These are phyloP conservation scores for Cercospora sp. DNA, from an alignment of 2,329 filamentous ascomycete species.

Conservation along the genomic window DNA sequence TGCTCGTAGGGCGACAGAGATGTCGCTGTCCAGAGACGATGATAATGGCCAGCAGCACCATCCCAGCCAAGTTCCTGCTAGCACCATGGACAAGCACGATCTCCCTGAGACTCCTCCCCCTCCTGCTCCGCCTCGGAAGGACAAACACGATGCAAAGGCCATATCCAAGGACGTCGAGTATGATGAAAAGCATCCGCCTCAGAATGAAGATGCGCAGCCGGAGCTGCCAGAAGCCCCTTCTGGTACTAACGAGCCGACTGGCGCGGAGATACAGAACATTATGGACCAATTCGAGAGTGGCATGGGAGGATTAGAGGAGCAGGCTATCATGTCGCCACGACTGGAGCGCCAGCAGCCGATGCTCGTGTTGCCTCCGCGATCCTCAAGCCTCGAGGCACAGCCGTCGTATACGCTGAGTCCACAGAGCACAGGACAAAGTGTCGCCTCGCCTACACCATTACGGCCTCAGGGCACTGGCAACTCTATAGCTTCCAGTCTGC, in stretches of 20 bases:
- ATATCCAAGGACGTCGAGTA: constrained; percentile 25
- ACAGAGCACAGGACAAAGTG: constrained; percentile 31
- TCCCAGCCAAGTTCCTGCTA: neutral
- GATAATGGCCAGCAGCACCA: constrained; percentile 11
- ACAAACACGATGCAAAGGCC: constrained; percentile 23
- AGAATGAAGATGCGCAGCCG: constrained; percentile 29
- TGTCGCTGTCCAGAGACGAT: constrained; percentile 22
- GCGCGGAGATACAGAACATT: constrained; percentile 89
- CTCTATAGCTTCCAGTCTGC: constrained; percentile 31
- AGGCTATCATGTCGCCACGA: constrained; percentile 90
- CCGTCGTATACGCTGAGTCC: constrained; percentile 31
- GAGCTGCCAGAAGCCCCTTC: constrained; percentile 53
- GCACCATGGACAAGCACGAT: constrained; percentile 22
- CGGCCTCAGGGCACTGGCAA: constrained; percentile 31
- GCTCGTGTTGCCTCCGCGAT: constrained; percentile 75
- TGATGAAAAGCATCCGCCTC: constrained; percentile 36
- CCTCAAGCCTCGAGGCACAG: constrained; percentile 77
- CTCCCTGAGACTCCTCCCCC: constrained; percentile 35
- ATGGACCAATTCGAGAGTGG: constrained; percentile 92
- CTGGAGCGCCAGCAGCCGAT: constrained; percentile 80
- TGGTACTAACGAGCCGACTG: constrained; percentile 42
- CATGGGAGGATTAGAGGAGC: constrained; percentile 58
- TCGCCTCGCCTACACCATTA: constrained; percentile 22
- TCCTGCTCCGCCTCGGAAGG: constrained; percentile 37
- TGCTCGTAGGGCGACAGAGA: constrained; percentile 34